Base-by-base conservation (phyloP, 2,329 filamentous ascomycete species). In the Cercospora nicotianae region DNA sequence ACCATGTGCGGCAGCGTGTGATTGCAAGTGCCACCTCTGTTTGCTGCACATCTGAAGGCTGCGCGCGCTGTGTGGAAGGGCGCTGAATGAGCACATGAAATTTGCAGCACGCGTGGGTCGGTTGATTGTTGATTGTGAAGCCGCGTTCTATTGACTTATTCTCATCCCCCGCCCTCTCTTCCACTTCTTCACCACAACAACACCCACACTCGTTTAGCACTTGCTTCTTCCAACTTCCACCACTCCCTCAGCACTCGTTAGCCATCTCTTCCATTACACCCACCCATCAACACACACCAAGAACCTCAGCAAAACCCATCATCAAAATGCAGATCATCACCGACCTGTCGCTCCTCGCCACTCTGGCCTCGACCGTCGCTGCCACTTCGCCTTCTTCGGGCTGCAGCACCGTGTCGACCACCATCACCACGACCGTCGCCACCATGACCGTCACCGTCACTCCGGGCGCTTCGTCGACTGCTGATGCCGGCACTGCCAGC, bases 391-490 rank as follows among this genome's bases (percentile, higher is more conserved):
- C 42, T 12, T 55, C 23, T 3, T 12, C 48, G 45, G 31, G 39
- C 18, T 63, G 55, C 55, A 67, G 53, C 36, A 67, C 65, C 8
- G 45, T 63, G 20, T 33, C 42, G 39, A 64, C 66, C 2, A 64
- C 61, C 30, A 61, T 60, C 61, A 61, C 62, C 20, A 55, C 48
- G 31, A 64, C 60, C 5, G 48, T 39, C 61, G 42, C 30, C 20
- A 64, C 65, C 53, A 57, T 61, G n/a, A 67, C 61, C 13, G 26
- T 67, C 45, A 67, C 66, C 20, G 62, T 57, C 30, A 39, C 33
- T 42, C 30, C 62, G 4, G 33, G 51, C 18, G 62, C 30, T 9
- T 33, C 36, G 48, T 48, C 61, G 20, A 23, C 61, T 30, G 42
- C 16, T 26, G 30, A 18, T 20, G 61, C 48, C 18, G 28, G 13